These are phyloP conservation scores for Aspergillus quadrilineatus DNA, from an alignment of 2,329 filamentous ascomycete genomes.

Conservation along the genomic window DNA sequence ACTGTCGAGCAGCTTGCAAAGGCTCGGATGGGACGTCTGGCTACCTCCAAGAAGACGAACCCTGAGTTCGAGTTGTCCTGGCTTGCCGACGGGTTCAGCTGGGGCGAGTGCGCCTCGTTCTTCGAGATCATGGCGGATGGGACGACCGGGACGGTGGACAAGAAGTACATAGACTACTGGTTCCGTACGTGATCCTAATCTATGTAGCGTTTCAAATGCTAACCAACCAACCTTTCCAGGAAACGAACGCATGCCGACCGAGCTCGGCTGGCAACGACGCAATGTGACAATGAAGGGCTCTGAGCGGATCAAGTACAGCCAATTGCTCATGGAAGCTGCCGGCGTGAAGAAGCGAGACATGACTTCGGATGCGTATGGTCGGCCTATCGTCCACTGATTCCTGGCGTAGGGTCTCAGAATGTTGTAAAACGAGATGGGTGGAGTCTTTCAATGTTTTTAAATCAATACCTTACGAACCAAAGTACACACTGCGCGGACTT, in stretches of 20 bases:
- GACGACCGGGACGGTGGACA: conserved; percentile 12
- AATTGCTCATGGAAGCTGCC: conserved; percentile 4
- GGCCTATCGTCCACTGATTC: not conserved
- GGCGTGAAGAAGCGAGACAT: conserved; percentile 3
- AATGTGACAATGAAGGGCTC: conserved; percentile 2
- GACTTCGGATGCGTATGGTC: not conserved
- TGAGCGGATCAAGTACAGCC: conserved; percentile 8
- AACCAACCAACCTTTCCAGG: not conserved
- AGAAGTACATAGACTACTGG: conserved; percentile 16
- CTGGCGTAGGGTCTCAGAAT: too few species aligned
- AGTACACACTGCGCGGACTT: too few species aligned
- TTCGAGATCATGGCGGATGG: conserved; percentile 18
- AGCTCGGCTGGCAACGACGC: conserved; percentile 16
- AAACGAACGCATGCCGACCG: conserved; percentile 16
- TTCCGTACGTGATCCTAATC: conserved; percentile 6
- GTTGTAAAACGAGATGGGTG: too few species aligned
- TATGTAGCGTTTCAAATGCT: not conserved
- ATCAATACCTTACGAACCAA: too few species aligned
- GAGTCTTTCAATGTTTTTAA: too few species aligned
- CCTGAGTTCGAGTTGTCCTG: conserved; percentile 6
- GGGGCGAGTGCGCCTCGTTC: conserved; percentile 18
- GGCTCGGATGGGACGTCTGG: conserved; percentile 13
- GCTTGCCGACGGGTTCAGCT: conserved; percentile 12
- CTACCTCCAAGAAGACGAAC: conserved; percentile 14
- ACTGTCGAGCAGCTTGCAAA: conserved; percentile 9